These are phyloP conservation scores for Sanghuangporus weigelae DNA, from an alignment of 1,284 basidiomycete species.

Conservation along the genomic window DNA sequence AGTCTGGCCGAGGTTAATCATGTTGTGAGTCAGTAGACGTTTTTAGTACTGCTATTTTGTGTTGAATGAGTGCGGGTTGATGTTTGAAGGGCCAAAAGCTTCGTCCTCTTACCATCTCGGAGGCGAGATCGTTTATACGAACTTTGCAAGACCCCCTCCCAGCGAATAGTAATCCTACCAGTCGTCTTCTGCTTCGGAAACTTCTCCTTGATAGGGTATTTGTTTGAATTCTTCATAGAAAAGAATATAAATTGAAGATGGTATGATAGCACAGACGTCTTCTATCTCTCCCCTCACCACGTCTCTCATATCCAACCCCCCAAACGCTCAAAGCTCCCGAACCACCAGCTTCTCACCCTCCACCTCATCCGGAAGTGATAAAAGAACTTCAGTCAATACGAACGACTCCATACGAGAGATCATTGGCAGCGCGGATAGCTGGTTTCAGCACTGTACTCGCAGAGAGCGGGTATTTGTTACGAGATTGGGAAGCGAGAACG, in stretches of 20 bases:
- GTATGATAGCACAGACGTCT: neutral
- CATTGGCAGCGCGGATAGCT: slow-evolving; percentile 56
- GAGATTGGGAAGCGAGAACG: slow-evolving; percentile 65
- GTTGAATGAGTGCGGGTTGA: neutral
- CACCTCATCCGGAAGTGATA: slow-evolving; percentile 10
- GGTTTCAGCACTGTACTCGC: slow-evolving; percentile 31
- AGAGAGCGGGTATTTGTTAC: slow-evolving; percentile 37
- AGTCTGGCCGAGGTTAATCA: slow-evolving; percentile 28
- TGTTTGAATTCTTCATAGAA: neutral
- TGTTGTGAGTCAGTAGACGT: slow-evolving; percentile 22
- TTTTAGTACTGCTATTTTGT: neutral
- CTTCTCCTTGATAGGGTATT: slow-evolving; percentile 29
- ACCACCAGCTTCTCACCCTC: slow-evolving; percentile 21
- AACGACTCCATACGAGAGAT: slow-evolving; percentile 56
- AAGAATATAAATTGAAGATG: neutral
- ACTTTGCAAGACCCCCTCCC: slow-evolving; percentile 16
- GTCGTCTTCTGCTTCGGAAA: slow-evolving; percentile 41
- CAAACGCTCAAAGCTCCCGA: slow-evolving; percentile 2
- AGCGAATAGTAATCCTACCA: slow-evolving; percentile 23
- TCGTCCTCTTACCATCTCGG: slow-evolving; percentile 34
- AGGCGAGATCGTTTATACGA: slow-evolving; percentile 29
- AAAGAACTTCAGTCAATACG: slow-evolving; percentile 48
- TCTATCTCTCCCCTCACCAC: slow-evolving; percentile 22
- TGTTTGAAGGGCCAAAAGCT: slow-evolving; percentile 31
- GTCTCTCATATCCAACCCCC: neutral